A percentile compares a stretch with the other conserved stretches of the same genome.
These are phyloP conservation scores for Cystobasidium sp. DNA, from an alignment of 1,284 basidiomycete genomes.

Conservation along the genomic window DNA sequence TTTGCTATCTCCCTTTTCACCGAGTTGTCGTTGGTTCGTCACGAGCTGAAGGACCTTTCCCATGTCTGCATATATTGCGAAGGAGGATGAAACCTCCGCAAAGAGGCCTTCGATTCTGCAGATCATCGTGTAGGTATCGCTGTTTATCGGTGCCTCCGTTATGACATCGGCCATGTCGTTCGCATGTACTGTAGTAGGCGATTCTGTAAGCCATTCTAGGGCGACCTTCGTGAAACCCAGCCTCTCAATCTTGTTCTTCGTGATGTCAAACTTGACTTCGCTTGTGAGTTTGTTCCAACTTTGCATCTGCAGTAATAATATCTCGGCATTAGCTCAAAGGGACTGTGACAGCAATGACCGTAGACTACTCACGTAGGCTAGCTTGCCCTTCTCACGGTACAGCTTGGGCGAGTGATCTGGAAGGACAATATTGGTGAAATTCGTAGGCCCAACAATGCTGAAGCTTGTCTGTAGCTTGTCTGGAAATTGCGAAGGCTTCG, in stretches of 20 bases:
- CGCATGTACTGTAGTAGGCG: neutral
- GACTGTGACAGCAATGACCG: too few species aligned
- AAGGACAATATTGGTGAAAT: slow-evolving; percentile 27
- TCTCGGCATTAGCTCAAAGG: too few species aligned
- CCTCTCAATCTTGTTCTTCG: slow-evolving; percentile 31
- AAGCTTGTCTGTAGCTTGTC: slow-evolving; percentile 25
- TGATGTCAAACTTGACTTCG: slow-evolving; percentile 38
- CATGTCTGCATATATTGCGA: slow-evolving; percentile 33
- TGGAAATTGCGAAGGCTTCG: slow-evolving; percentile 2
- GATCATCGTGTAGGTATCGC: slow-evolving; percentile 20
- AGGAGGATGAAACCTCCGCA: slow-evolving; percentile 29
- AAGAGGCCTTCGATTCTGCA: slow-evolving; percentile 35
- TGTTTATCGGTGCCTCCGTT: neutral
- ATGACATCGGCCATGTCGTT: slow-evolving; percentile 19
- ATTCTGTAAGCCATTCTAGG: slow-evolving; percentile 26
- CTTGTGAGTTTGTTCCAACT: slow-evolving; percentile 42
- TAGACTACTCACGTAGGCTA: slow-evolving; percentile 23
- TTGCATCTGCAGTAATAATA: slow-evolving; percentile 7
- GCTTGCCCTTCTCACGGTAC: slow-evolving; percentile 34
- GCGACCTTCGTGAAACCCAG: slow-evolving; percentile 23
- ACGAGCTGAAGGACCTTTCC: slow-evolving; percentile 36
- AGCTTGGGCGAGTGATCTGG: slow-evolving; percentile 34
- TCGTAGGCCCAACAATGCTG: slow-evolving; percentile 26
- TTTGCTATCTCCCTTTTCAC: slow-evolving; percentile 35
- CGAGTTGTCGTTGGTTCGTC: slow-evolving; percentile 25